Conservation (phyloP, 495 filamentous ascomycete genomes). For the Pyrenula massariospora region DNA sequence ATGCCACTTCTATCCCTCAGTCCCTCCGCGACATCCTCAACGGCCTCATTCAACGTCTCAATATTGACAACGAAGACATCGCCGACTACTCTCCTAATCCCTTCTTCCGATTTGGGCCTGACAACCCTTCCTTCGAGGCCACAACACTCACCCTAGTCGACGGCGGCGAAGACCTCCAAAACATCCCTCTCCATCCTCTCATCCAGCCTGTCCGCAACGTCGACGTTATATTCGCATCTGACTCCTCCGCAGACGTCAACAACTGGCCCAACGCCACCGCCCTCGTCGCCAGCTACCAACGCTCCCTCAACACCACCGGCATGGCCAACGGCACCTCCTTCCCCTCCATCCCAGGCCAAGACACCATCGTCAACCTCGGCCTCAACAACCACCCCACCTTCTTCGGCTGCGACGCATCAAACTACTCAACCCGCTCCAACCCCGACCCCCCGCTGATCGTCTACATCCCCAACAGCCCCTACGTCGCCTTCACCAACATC, state of each 20-base stretch:
- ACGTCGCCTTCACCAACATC: constrained; percentile 58
- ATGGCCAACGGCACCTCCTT: constrained; percentile 77
- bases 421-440: constrained; percentile 23
- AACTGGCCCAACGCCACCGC: constrained; percentile 84
- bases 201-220: constrained; percentile 69
- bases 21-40: constrained; percentile 38
- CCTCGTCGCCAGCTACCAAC: constrained; percentile 72
- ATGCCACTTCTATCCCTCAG: constrained; percentile 37
- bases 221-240: constrained; percentile 87
- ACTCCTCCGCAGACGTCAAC: constrained; percentile 70
- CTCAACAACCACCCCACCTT: constrained; percentile 81
- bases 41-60: constrained; percentile 41
- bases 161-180: constrained; percentile 78
- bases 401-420: constrained; percentile 75
- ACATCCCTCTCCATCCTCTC: constrained; percentile 76
- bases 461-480: constrained; percentile 84
- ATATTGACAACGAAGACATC: constrained; percentile 57
- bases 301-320: constrained; percentile 38
- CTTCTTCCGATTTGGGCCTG: constrained; percentile 59
- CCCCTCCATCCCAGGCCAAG: constrained; percentile 66
- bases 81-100: constrained; percentile 78
- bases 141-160: constrained; percentile 66
- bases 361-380: constrained; percentile 79
- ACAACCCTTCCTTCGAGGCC: constrained; percentile 44
- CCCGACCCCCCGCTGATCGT: constrained; percentile 58